phyloP scores from a whole-genome alignment of 371 early-diverging fungal genomes.

The Mucor racemosus region DNA sequence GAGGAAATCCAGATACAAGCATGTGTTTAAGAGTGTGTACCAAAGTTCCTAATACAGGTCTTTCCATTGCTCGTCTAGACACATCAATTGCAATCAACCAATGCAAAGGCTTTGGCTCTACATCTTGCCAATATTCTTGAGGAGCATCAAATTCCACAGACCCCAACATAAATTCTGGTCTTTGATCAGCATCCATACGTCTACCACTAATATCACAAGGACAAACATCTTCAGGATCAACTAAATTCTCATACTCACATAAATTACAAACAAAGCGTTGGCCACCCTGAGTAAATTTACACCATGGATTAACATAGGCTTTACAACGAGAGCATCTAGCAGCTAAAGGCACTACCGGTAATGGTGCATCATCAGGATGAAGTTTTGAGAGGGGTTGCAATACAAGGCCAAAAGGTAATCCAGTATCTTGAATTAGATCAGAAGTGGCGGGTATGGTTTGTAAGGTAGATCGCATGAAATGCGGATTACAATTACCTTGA shows the following conservation, averaged over 20 bases:
- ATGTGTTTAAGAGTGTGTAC: constrained; percentile 69
- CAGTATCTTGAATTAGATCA: constrained; percentile 75
- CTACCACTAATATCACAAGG: constrained; percentile 92
- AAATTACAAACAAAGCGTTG: constrained; percentile 91
- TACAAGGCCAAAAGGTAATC: constrained; percentile 85
- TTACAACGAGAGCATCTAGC: constrained; percentile 84
- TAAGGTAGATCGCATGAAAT: constrained; percentile 88
- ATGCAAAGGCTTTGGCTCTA: constrained; percentile 67
- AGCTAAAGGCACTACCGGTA: constrained; percentile 20
- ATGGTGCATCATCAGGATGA: constrained; percentile 69
- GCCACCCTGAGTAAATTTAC: constrained; percentile 88
- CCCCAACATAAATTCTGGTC: constrained; percentile 92
- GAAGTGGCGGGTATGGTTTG: constrained; percentile 82
- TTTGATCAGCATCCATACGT: constrained; percentile 79
- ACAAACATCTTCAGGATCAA: constrained; percentile 87
- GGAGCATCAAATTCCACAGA: constrained; percentile 91
- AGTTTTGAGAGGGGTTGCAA: constrained; percentile 92
- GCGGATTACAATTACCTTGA: constrained; percentile 94
- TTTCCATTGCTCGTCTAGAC: constrained; percentile 80
- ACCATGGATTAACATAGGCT: constrained; percentile 92
- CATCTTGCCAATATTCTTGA: constrained; percentile 62
- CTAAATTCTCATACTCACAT: constrained; percentile 86
- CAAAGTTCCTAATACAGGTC: constrained; percentile 75
- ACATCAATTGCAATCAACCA: constrained; percentile 95
- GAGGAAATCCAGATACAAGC: constrained; percentile 57